Base-by-base conservation (phyloP, 2,329 filamentous ascomycete genomes). In the Atkinsonella texensis region DNA sequence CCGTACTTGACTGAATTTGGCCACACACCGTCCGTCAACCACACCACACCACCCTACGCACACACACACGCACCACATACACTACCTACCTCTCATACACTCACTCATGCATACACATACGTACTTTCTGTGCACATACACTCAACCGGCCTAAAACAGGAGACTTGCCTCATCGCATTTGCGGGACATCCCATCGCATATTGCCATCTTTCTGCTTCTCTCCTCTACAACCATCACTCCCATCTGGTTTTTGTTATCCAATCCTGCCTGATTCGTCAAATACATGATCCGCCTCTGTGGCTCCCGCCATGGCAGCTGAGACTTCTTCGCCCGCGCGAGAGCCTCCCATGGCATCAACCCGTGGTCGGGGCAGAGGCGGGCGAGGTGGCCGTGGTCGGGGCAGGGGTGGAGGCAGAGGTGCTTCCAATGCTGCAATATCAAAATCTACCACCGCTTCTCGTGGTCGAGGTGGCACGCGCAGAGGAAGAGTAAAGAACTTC, bases 401-500 rank as follows among this genome's bases (percentile, higher is more conserved):
- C 23, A 52, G 56, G 10, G 62, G 65, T 51, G 58, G 62, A 45
- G 57, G 63, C 46, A 53, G 63, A 57, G 61, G 60, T 52, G 53
- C 53, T 44, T 58, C 57, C 59, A 65, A 58, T 52, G 56, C 65
- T 45, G 58, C 62, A 54, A 57, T 66, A 49, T 54, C 64, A 54
- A 67, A 64, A 58, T 53, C 67, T 46, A 58, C 66, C 54, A 53
- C 63, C 46, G 56, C 62, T 50, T 74, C 71, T 55, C 61, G 67
- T 42, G 65, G 66, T 48, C 63, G 67, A 52, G 65, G 66, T 45
- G 66, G 65, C 56, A 64, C 63, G 55, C 65, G 74, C 53, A 71
- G 74, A 55, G 74, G 74, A 54, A 74, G 76, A 52, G 73, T 75
- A 63, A 81, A 81, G 67, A 73, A 73, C 58, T 80, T 79, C 59